phyloP scores from a whole-genome alignment of 768 basidiomycete genomes.

The Lyophyllum semitale region DNA sequence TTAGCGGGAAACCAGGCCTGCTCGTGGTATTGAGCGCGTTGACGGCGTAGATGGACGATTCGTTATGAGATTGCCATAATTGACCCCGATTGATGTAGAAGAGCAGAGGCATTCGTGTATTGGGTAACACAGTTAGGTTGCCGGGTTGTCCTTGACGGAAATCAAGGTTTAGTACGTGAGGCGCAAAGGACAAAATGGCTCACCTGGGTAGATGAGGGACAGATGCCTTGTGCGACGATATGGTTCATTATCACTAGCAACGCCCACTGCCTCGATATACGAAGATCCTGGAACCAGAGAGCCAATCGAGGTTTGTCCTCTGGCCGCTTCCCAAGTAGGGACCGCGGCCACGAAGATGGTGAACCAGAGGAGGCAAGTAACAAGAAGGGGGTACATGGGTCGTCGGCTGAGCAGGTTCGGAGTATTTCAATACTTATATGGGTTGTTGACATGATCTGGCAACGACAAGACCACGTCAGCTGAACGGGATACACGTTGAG shows the following conservation, averaged over 20 bases:
- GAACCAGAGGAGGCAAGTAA: slow-evolving; percentile 22
- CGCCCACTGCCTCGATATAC: slow-evolving; percentile 37
- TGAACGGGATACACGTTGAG: not conserved
- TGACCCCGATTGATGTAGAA: slow-evolving; percentile 57
- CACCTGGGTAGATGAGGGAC: slow-evolving; percentile 33
- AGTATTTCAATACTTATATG: too few species aligned
- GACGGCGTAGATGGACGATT: slow-evolving; percentile 54
- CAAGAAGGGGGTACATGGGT: slow-evolving; percentile 17
- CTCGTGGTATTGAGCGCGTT: slow-evolving; percentile 54
- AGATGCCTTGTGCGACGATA: slow-evolving; percentile 29
- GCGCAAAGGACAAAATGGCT: not conserved
- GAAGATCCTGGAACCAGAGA: slow-evolving; percentile 45
- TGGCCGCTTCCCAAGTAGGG: slow-evolving; percentile 45
- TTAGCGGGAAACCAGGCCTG: slow-evolving; percentile 44
- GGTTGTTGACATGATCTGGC: not conserved
- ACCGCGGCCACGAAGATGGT: slow-evolving; percentile 29
- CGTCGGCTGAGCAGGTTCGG: too few species aligned
- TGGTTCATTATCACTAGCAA: slow-evolving; percentile 17
- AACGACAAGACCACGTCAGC: slow-evolving; percentile 6
- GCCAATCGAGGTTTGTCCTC: slow-evolving; percentile 35
- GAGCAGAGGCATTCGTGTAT: slow-evolving; percentile 37
- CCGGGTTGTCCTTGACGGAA: slow-evolving; percentile 40
- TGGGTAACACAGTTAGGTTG: slow-evolving; percentile 45
- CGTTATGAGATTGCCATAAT: slow-evolving; percentile 57
- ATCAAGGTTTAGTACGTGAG: not conserved